These are phyloP conservation scores for Phytophthora crassamura DNA, from an alignment of 352 stramenopile genomes.

Conservation along the genomic window DNA sequence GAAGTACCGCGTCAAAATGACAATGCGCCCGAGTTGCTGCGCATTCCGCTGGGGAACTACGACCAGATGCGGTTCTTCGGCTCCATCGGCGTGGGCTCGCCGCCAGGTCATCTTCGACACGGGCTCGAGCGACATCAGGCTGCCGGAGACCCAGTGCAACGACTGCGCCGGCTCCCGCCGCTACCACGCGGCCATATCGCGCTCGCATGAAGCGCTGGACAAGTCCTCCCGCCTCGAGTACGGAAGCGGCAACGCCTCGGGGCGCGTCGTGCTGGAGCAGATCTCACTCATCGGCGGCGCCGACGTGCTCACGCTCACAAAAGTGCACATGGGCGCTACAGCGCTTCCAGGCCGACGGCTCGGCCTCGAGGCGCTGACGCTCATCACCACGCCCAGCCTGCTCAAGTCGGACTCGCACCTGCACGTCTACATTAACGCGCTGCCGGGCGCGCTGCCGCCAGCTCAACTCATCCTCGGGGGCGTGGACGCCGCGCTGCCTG, in stretches of 20 bases:
- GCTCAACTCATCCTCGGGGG: constrained; percentile 71
- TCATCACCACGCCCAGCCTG: constrained; percentile 63
- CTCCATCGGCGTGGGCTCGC: constrained; percentile 60
- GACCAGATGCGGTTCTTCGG: constrained; percentile 84
- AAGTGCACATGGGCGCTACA: constrained; percentile 59
- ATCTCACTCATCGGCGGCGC: constrained; percentile 41
- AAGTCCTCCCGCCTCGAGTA: constrained; percentile 68
- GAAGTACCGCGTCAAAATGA: no score
- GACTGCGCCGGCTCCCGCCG: constrained; percentile 52
- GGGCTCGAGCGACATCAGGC: constrained; percentile 74
- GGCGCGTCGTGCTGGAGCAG: constrained; percentile 54
- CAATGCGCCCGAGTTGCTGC: constrained; percentile 41
- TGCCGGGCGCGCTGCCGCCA: constrained; percentile 44
- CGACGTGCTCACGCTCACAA: constrained; percentile 35
- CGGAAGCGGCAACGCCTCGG: constrained; percentile 63
- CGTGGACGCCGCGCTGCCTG: constrained; percentile 47
- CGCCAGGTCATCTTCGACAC: constrained; percentile 82
- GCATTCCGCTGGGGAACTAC: constrained; percentile 73
- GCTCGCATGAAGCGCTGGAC: constrained; percentile 32
- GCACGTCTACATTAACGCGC: constrained; percentile 66
- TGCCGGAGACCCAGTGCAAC: constrained; percentile 47
- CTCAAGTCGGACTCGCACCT: constrained; percentile 38
- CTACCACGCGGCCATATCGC: constrained; percentile 47
- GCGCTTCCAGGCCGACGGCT: constrained; percentile 67
- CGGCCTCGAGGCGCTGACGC: constrained; percentile 54